These are phyloP conservation scores for Phialemoniopsis sp. DNA, from an alignment of 2,329 filamentous ascomycete genomes.

Conservation along the genomic window DNA sequence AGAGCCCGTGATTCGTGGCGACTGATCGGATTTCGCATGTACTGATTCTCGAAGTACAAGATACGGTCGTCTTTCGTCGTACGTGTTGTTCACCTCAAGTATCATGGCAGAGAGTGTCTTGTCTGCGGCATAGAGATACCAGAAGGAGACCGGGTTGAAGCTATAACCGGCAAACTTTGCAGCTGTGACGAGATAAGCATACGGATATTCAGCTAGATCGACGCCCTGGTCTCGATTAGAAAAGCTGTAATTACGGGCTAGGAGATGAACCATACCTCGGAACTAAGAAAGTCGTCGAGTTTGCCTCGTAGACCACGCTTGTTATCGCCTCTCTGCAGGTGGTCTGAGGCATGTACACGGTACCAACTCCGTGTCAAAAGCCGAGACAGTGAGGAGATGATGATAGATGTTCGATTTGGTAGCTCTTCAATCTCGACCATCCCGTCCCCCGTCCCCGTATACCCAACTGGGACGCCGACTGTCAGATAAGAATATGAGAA, in stretches of 20 bases:
- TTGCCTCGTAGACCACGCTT: slow-evolving; percentile 56
- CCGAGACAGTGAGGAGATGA: too few relatives aligned
- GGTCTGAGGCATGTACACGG: slow-evolving; percentile 54
- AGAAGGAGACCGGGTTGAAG: slow-evolving; percentile 75
- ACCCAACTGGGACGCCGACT: slow-evolving; percentile 64
- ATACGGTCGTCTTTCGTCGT: slow-evolving; percentile 67
- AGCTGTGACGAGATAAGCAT: slow-evolving; percentile 69
- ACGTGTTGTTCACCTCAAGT: slow-evolving; percentile 74
- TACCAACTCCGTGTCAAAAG: too few relatives aligned
- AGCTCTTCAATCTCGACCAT: too few relatives aligned
- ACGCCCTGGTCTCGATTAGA: too few relatives aligned
- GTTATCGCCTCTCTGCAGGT: slow-evolving; percentile 51
- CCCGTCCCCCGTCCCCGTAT: slow-evolving; percentile 47
- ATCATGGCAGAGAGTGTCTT: slow-evolving; percentile 60
- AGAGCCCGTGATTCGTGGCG: slow-evolving; percentile 35
- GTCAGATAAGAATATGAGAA: slow-evolving; percentile 70
- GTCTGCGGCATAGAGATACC: slow-evolving; percentile 66
- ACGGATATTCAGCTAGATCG: slow-evolving; percentile 54
- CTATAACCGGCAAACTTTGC: slow-evolving; percentile 65
- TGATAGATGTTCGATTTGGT: too few relatives aligned
- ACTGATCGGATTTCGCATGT: too few relatives aligned
- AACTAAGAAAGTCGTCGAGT: slow-evolving; percentile 53
- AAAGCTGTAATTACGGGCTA: neutral
- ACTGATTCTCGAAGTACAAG: slow-evolving; percentile 51
- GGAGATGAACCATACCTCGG: slow-evolving; percentile 40